Conservation (phyloP, 2,329 filamentous ascomycete species). For the Epichloe sylvatica region DNA sequence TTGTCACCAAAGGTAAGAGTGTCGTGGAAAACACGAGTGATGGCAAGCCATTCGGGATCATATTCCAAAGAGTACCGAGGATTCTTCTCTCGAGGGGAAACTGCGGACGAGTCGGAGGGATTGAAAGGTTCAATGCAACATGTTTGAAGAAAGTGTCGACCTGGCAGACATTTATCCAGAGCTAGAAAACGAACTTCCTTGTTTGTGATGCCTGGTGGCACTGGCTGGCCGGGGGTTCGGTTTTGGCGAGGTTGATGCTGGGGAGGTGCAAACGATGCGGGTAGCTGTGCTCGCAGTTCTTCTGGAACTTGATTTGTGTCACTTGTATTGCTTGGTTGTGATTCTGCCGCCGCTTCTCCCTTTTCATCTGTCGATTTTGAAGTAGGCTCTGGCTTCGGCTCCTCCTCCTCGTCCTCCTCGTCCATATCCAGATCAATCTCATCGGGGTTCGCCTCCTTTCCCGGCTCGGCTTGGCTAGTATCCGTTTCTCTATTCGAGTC, state of each 20-base stretch:
- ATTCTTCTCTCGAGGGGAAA: slow-evolving; percentile 8
- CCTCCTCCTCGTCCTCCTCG: slow-evolving; percentile 19
- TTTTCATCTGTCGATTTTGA: background rate
- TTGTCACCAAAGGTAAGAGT: slow-evolving; percentile 51
- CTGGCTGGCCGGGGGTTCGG: slow-evolving; percentile 42
- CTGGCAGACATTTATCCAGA: slow-evolving; percentile 77
- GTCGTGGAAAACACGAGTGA: slow-evolving; percentile 65
- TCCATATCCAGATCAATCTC: slow-evolving; percentile 58
- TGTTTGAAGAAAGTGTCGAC: slow-evolving; percentile 71
- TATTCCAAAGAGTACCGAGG: slow-evolving; percentile 54
- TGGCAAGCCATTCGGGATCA: slow-evolving; percentile 90
- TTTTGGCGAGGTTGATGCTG: slow-evolving; percentile 19
- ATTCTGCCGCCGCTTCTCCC: background rate
- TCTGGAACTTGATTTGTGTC: slow-evolving; percentile 34
- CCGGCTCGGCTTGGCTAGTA: background rate
- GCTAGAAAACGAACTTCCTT: slow-evolving; percentile 71
- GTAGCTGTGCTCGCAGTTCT: slow-evolving; percentile 58
- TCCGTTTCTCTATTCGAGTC: background rate
- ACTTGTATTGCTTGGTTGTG: background rate
- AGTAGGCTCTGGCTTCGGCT: background rate
- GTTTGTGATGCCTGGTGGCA: slow-evolving; percentile 63
- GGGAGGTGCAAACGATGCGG: slow-evolving; percentile 52
- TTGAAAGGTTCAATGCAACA: slow-evolving; percentile 44
- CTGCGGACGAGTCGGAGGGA: slow-evolving; percentile 10
- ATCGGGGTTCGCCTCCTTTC: slow-evolving; percentile 39